Base-by-base conservation (phyloP, 2,329 filamentous ascomycete genomes). In the Trichoderma arundinaceum region DNA sequence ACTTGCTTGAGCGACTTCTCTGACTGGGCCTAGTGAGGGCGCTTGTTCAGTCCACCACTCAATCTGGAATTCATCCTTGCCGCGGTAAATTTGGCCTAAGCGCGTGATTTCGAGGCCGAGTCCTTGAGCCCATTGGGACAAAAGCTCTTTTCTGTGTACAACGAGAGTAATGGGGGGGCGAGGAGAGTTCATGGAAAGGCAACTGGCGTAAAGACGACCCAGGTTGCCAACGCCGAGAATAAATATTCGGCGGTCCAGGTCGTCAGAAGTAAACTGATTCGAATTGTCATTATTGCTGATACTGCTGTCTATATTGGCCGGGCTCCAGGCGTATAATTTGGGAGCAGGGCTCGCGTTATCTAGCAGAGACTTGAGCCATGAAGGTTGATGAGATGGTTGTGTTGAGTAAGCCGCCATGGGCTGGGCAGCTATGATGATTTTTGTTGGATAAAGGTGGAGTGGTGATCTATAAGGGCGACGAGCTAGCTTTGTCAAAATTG, bases 221-320 rank as follows among this genome's bases (percentile, higher is more conserved):
- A 97, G 82, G 74, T 92, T 96, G 41, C 94, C 94, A 10, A 91
- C 75, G 10, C 94, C 94, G 3, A 97, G 79, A 54, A 97, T 84
- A 73, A 95, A 88, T 68, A 96, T 89, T 39, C 88, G 84, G n/a
- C 74, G 74, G 41, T 73, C 59, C 33, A 71, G 66, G 57, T 73
- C 69, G 3, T 69, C 39, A 12, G 44, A 15, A 13, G 19, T 39
- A 22, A 15, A 17, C 32, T 56, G 59, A 15, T 60, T 19, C 13
- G 9, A 7, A 10, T 15, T 17, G 1, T 0, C 7, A 13, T 35
- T n/a, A 44, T 12, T 4, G 7, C 1, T 15, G 3, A 15, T 22
- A 6, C 9, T 52, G 8, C 64, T 65, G 35, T 67, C 57, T 19
- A 79, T 52, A 38, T 79, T 77, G 43, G 71, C 71, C 1, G 70